Percentiles rank a stretch among this genome's conserved stretches.
These are phyloP conservation scores for Termitomyces eurrhizus DNA, from an alignment of 768 basidiomycete species.

Conservation along the genomic window DNA sequence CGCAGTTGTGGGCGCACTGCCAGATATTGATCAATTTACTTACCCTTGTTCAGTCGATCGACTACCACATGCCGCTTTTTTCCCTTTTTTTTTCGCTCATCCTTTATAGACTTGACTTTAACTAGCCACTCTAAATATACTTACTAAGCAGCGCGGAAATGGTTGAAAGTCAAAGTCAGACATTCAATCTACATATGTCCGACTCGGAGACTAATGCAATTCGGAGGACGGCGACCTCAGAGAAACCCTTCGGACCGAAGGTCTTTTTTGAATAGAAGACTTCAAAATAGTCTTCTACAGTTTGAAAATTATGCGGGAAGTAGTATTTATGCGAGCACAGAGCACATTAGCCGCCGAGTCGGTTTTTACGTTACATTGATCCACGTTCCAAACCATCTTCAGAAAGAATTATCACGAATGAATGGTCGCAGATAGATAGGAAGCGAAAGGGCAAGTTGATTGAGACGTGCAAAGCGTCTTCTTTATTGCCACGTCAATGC, in stretches of 20 bases:
- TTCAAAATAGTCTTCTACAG: neutral
- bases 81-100: neutral
- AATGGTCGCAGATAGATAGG: slow-evolving; percentile 1
- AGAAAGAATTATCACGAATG: neutral
- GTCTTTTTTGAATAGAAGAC: neutral
- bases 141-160: neutral
- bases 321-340: slow-evolving; percentile 4
- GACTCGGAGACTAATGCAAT: slow-evolving; percentile 1
- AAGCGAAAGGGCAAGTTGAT: neutral
- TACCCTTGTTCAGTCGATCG: neutral
- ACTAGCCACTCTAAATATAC: neutral
- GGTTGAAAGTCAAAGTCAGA: neutral
- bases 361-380: neutral
- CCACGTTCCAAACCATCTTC: neutral
- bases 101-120: neutral
- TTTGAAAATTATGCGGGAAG: neutral
- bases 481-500: neutral
- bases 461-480: neutral
- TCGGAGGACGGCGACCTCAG: slow-evolving; percentile 1
- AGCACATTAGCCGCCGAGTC: neutral
- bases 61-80: neutral
- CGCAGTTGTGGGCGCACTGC: neutral
- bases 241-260: neutral
- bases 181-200: neutral
- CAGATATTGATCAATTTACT: neutral